A percentile compares a stretch with the other conserved stretches of the same genome.
These are phyloP conservation scores for Trichomonascaceae sp. DNA, from an alignment of 1,139 yeast species.

Conservation along the genomic window DNA sequence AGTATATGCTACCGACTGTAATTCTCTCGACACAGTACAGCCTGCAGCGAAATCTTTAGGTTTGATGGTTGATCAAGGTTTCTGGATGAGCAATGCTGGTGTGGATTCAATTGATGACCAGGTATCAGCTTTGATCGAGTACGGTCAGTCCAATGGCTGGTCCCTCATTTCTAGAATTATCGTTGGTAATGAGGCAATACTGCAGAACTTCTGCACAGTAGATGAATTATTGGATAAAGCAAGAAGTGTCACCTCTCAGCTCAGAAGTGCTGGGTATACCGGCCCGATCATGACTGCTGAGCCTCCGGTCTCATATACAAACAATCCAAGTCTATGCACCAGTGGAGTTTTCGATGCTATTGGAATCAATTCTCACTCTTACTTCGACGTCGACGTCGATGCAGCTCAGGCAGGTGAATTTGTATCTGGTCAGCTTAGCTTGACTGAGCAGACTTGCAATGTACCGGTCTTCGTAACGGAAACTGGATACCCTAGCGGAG, in stretches of 20 bases:
- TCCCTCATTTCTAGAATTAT: constrained; percentile 65
- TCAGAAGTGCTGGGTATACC: constrained; percentile 64
- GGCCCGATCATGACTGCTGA: constrained; percentile 80
- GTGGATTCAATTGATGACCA: constrained; percentile 60
- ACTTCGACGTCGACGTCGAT: constrained; percentile 56
- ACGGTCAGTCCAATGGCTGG: constrained; percentile 48
- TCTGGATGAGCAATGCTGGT: constrained; percentile 65
- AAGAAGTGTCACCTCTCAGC: constrained; percentile 49
- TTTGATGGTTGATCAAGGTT: constrained; percentile 73
- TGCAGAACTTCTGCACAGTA: constrained; percentile 53
- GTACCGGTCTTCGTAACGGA: constrained; percentile 55
- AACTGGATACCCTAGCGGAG: constrained; percentile 84
- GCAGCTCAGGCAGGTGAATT: constrained; percentile 73
- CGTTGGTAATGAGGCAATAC: constrained; percentile 82
- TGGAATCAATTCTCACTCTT: constrained; percentile 83
- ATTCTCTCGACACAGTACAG: constrained; percentile 56
- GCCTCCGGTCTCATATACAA: constrained; percentile 70
- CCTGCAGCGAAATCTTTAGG: constrained; percentile 60
- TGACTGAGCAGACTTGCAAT: constrained; percentile 42
- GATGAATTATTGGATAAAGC: constrained; percentile 58
- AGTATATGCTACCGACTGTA: constrained; percentile 82
- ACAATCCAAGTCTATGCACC: constrained; percentile 62
- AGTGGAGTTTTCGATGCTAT: constrained; percentile 64
- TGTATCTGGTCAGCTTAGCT: constrained; percentile 52
- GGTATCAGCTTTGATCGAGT: constrained; percentile 47